Evolutionary conservation across 1,139 yeast genomes (phyloP), one percentile per base, ranked within the genome.

Genomic region (Yamadazyma kanchanaburiensis): DNA sequence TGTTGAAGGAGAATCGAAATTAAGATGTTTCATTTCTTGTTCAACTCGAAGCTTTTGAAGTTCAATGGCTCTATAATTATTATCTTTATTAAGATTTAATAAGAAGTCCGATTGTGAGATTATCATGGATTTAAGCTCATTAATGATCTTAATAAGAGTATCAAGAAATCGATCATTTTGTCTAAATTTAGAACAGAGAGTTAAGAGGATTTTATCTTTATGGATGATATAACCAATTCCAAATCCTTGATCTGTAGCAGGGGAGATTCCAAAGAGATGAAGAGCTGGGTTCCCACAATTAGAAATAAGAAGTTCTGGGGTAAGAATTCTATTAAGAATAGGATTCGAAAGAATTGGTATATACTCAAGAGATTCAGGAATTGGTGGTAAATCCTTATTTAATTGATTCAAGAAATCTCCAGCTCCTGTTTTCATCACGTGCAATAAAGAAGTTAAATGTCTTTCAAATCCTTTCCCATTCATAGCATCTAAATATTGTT

Each of bases 201-300:
- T 77, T 15, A 83, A 68, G 13, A 70, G 69, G 4, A 67, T 62
- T 28, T 60, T 60, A 43, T 80, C 87, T 35, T 70, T 72, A 49
- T 82, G 85, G 33, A 82, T 72, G 26, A 81, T 80, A 47, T 83
- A 83, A 0, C 89, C 91, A 25, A 82, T 68, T 10, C 89, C 91
- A 51, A 79, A 82, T 0, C 94, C 94, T 42, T 78, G 78, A 29
- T 83, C 77, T 15, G 71, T 65, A 0, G 87, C 85, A 2, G 91
- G 94, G 0, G 89, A 80, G 17, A 83, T 73, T 6, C 91, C 91
- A 60, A 83, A 83, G 12, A 79, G 60, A 27, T 74, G 72, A 40
- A 83, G 67, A 0, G 91, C 87, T 9, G 87, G 83, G 47, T 81
- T 83, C 12, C 94, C 94, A 59, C 94, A 83, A 49, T 83, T 83